A percentile compares a stretch with the other conserved stretches of the same genome.
phyloP scores from a whole-genome alignment of 805 yeast species.

The Candida bentonensis region DNA sequence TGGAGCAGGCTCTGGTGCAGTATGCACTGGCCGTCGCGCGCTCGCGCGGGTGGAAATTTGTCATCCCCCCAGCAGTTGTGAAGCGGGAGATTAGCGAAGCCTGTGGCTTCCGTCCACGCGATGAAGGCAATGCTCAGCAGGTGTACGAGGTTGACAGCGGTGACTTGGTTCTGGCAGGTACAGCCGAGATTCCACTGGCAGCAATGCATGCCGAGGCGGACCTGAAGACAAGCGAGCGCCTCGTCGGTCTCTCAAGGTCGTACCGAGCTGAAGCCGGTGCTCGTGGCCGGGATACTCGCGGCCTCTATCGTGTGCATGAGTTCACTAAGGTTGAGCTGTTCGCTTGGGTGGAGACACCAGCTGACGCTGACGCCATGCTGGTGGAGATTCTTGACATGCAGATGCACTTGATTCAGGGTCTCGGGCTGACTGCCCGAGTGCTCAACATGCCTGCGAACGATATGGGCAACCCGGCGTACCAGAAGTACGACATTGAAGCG shows the following conservation, averaged over 20 bases:
- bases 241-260: conserved; percentile 64
- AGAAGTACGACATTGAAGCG: conserved; percentile 87
- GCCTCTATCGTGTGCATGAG: conserved; percentile 89
- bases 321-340: conserved; percentile 90
- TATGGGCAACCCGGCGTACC: conserved; percentile 84
- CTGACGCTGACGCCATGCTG: conserved; percentile 18
- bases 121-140: conserved; percentile 73
- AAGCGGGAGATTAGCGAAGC: conserved; percentile 64
- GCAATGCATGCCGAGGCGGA: conserved; percentile 44
- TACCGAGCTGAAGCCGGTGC: conserved; percentile 97
- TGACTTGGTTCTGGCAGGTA: conserved; percentile 65
- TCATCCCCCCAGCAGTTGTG: conserved; percentile 77
- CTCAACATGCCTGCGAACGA: conserved; percentile 83
- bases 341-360: conserved; percentile 38
- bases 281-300: conserved; percentile 82
- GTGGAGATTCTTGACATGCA: conserved; percentile 54
- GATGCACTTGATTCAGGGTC: conserved; percentile 40
- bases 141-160: conserved; percentile 48
- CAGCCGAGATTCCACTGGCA: conserved; percentile 92
- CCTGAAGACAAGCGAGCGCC: conserved; percentile 3
- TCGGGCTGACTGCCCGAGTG: conserved; percentile 72
- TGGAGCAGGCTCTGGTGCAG: conserved; percentile 83
- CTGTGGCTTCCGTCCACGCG: conserved; percentile 92
- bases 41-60: conserved; percentile 49
- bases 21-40: conserved; percentile 61